Base-by-base conservation (phyloP, 257 asterid species). In the Solanum peruvianum region DNA sequence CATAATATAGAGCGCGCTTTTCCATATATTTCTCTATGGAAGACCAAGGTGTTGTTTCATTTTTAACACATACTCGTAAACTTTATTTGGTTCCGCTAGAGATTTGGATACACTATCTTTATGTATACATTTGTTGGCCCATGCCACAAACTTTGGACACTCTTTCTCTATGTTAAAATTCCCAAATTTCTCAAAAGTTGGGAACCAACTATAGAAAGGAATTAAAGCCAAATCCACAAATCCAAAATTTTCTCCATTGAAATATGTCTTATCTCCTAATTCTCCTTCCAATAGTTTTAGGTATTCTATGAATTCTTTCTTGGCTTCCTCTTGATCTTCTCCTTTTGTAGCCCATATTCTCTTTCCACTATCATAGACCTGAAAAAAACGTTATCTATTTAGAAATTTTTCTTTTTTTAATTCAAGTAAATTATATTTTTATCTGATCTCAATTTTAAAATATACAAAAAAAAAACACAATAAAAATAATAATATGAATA, bases 161-260 rank as follows among this genome's bases (percentile, higher is more conserved):
- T 25, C 82, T 35, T 35, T 56, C 3, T 85, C 86, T 27, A 88
- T 64, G 44, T 7, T 84, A 14, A 88, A 77, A 21, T 64, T 85
- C 7, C 56, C 90, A 58, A 15, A 64, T 35, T 67, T 77, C 64
- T 88, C 85, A 42, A 27, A 77, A 66, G 87, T 69, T 6, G 56
- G 37, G 67, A 88, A 37, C 90, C 86, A 85, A 13, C 66, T 21
- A 37, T 45, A 76, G 49, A 9, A 77, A 23, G 90, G 45, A 16
- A 88, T 23, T 35, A 88, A 27, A 13, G 88, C 88, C 41, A 78
- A 25, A 33, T 88, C 90, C 41, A 85, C 52, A 80, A 33, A 88
- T 6, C 88, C 90, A 88, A 88, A 85, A n/a, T 1, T 20, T 33
- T 85, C 86, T 13, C 90, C 90, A 29, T 85, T 82, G 60, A 84